A percentile compares a stretch with the other conserved stretches of the same genome.
Conservation (phyloP, 345 rosid genomes). For the Acer campestre region DNA sequence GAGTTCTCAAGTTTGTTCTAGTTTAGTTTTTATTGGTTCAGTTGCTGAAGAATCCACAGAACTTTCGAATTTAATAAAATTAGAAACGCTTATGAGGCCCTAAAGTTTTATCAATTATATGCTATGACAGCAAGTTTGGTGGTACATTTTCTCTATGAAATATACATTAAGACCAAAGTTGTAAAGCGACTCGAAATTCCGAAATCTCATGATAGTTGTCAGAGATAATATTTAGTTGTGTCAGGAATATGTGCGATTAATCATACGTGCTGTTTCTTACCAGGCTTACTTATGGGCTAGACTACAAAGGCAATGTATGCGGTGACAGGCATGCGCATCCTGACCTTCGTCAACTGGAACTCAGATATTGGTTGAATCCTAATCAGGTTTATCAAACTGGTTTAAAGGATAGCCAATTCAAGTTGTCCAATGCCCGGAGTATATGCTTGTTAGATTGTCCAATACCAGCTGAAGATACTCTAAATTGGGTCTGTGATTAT, state of each 20-base stretch:
- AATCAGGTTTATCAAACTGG: conserved; percentile 97
- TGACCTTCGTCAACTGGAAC: conserved; percentile 72
- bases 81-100: not conserved
- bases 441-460: conserved; percentile 95
- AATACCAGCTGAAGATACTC: conserved; percentile 69
- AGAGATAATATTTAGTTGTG: not conserved
- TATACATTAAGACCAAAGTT: not conserved
- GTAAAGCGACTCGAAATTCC: not conserved
- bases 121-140: not conserved
- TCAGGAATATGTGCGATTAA: conserved; percentile 10
- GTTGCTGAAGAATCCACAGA: not conserved
- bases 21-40: not conserved
- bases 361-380: conserved; percentile 89
- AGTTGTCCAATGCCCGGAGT: conserved; percentile 77
- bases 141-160: not conserved
- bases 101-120: conserved; percentile 2
- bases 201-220: not conserved
- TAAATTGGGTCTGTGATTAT: conserved; percentile 96
- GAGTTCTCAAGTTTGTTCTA: conserved; percentile 14
- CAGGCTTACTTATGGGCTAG: conserved; percentile 95
- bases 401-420: conserved; percentile 69
- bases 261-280: conserved; percentile 23
- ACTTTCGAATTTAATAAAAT: not conserved
- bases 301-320: conserved; percentile 95
- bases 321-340: conserved; percentile 84